Percentiles rank a stretch among this genome's conserved stretches.
Evolutionary conservation across 352 stramenopile genomes (phyloP).

Genomic region (Globisporangium emineosum): DNA sequence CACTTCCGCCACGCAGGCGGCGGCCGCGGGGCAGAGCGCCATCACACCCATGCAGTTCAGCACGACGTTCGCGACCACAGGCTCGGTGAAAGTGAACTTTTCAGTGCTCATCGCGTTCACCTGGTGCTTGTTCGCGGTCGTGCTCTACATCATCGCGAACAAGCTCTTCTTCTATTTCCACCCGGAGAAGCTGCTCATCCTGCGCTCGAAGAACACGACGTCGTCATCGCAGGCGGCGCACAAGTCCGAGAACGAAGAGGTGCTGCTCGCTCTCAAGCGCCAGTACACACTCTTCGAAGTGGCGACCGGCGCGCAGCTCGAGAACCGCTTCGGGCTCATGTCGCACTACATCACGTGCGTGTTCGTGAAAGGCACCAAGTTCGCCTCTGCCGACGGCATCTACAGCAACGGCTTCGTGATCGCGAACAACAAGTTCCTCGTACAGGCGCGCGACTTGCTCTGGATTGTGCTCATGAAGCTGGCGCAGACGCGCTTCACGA

Average conservation of each 20-base stretch:
- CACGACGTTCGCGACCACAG: background rate
- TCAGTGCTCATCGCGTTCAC: background rate
- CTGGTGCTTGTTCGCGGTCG: background rate
- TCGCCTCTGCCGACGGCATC: too few species aligned
- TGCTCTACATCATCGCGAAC: background rate
- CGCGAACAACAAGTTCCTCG: constrained; percentile 9
- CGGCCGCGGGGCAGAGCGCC: background rate
- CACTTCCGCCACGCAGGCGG: background rate
- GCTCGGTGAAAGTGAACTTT: background rate
- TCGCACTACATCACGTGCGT: constrained; percentile 9
- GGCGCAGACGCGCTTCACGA: constrained; percentile 7
- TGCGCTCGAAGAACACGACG: background rate
- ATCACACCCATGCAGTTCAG: constrained; percentile 13
- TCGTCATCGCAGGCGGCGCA: background rate
- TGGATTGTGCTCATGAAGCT: constrained; percentile 12
- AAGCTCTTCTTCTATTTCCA: background rate
- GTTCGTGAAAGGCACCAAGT: constrained; percentile 4
- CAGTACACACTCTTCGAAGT: constrained; percentile 6
- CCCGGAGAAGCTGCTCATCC: background rate
- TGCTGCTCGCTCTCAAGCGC: background rate
- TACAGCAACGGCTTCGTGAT: constrained; percentile 16
- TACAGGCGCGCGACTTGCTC: constrained; percentile 7
- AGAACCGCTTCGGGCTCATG: background rate
- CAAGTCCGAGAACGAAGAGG: background rate
- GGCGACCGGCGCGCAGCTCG: constrained; percentile 6